phyloP scores from a whole-genome alignment of 2,329 filamentous ascomycete genomes.

The Hypoxylon sp. region DNA sequence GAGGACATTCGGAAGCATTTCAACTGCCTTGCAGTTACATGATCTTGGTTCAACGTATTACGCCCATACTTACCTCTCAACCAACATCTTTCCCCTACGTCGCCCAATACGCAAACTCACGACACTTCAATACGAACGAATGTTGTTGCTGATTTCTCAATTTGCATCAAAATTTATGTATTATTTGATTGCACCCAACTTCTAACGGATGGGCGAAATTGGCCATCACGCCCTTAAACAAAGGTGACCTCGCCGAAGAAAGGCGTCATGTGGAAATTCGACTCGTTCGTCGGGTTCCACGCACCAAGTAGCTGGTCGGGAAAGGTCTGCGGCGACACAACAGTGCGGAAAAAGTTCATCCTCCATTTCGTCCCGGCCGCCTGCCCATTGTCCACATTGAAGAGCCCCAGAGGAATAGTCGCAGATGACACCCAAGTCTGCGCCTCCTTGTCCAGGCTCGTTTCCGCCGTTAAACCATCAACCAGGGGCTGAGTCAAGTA shows the following conservation, averaged over 20 bases:
- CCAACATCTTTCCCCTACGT: not conserved
- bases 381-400: conserved; percentile 63
- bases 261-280: conserved; percentile 65
- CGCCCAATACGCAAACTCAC: conserved; percentile 14
- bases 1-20: not conserved
- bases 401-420: conserved; percentile 63
- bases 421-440: conserved; percentile 61
- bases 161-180: conserved; percentile 7
- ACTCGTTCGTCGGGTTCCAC: conserved; percentile 63
- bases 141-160: not conserved
- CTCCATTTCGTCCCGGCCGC: conserved; percentile 64
- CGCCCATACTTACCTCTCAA: not conserved
- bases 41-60: not conserved
- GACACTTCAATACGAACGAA: conserved; percentile 20
- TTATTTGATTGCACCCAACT: not conserved
- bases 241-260: conserved; percentile 57
- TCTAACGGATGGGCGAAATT: not conserved
- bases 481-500: conserved; percentile 59
- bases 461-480: conserved; percentile 61
- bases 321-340: conserved; percentile 60
- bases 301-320: conserved; percentile 62
- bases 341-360: conserved; percentile 68
- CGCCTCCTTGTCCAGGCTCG: conserved; percentile 56
- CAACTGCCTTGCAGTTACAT: not conserved
- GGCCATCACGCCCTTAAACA: conserved; percentile 25